Percentiles rank a stretch among this genome's conserved stretches.
Evolutionary conservation across 495 filamentous ascomycete genomes (phyloP).

Genomic region (Aspergillus mulundensis): DNA sequence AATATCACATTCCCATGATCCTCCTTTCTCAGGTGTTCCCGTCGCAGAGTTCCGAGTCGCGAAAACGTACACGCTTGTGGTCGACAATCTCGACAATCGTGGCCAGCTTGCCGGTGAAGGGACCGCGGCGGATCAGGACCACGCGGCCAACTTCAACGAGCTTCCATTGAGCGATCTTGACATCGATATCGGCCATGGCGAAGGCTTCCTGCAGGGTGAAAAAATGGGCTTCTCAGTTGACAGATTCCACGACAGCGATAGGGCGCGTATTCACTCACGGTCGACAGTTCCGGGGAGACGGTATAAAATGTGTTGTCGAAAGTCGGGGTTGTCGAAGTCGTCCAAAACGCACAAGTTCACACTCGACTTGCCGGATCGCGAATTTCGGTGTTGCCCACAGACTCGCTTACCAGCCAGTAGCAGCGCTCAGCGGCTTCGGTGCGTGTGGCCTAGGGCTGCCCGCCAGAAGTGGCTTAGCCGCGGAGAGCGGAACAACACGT

Average conservation of each 20-base stretch:
- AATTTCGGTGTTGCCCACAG: constrained; percentile 45
- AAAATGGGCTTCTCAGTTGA: constrained; percentile 23
- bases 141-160: constrained; percentile 96
- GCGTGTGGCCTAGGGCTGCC: constrained; percentile 41
- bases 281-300: constrained; percentile 43
- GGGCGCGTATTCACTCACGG: constrained; percentile 38
- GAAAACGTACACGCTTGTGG: constrained; percentile 92
- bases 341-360: constrained; percentile 33
- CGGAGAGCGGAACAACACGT: background rate
- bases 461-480: constrained; percentile 15
- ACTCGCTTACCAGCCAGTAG: constrained; percentile 35
- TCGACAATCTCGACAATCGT: constrained; percentile 98
- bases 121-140: constrained; percentile 74
- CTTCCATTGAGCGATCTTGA: constrained; percentile 78
- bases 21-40: background rate
- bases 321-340: constrained; percentile 41
- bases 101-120: constrained; percentile 79
- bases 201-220: constrained; percentile 27
- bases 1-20: constrained; percentile 26
- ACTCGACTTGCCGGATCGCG: constrained; percentile 25
- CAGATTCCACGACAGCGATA: constrained; percentile 9
- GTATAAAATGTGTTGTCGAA: constrained; percentile 45
- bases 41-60: constrained; percentile 9
- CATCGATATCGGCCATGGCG: constrained; percentile 64
- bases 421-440: constrained; percentile 11